Base-by-base conservation (phyloP, 805 yeast genomes). In the Suhomyces vadensis region DNA sequence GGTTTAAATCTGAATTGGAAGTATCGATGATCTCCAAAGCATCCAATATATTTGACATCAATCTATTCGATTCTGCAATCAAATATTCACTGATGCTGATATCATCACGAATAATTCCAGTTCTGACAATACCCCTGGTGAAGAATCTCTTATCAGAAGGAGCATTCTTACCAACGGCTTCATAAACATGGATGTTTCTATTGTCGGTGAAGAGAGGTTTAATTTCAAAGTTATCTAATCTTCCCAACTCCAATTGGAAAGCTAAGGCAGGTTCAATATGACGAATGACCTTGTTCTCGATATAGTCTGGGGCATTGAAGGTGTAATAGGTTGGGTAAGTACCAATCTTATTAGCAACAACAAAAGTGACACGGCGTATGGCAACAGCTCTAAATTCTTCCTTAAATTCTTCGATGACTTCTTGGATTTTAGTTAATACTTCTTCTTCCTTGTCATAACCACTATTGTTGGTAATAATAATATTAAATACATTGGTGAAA, bases 221-320 rank as follows among this genome's bases (percentile, higher is more conserved):
- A 70, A 92, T 88, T 72, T 88, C 83, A 73, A 94, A 94, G 74
- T 94, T 95, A 36, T 95, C 88, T 69, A 94, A 77, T 72, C 98
- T 83, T 58, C 88, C 92, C 51, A 94, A 78, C 71, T 94, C 99
- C 55, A 94, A 79, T 74, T 94, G 99, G 86, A 83, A 94, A 41
- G 99, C 98, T 58, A 92, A 77, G 33, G 98, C 97, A 19, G 99
- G 99, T 69, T 94, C 98, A 56, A 94, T 90, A 65, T 94, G 97
- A 74, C 99, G 90, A 64, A 94, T 87, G 16, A 91, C 91, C 69
- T 84, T 82, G 72, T 94, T 96, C 72, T 94, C 99, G 26, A 57
- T 59, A 63, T 86, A 94, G 27, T 77, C 77, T 41, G 95, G 95
- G 49, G 92, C 96, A 60, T 87, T 87, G 79, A 88, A 94, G 29